phyloP scores from a whole-genome alignment of 2,329 filamentous ascomycete species.

The Chalara sp. region DNA sequence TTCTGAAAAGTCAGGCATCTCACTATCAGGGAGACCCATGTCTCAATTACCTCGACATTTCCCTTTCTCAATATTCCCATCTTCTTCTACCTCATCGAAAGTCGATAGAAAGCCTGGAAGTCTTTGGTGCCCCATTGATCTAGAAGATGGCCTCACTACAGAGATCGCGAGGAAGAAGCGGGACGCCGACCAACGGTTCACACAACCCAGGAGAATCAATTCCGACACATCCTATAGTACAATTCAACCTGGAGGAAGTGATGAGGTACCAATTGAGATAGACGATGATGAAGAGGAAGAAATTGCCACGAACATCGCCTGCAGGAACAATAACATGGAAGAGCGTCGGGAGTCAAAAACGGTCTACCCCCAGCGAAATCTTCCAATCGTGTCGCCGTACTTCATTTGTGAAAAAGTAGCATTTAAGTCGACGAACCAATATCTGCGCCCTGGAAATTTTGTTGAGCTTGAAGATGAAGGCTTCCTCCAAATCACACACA shows the following conservation, averaged over 20 bases:
- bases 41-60: no score
- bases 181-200: no score
- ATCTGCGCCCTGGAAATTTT: background rate
- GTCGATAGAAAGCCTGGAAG: no score
- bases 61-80: no score
- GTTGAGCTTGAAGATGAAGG: background rate
- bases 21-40: no score
- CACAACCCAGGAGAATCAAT: no score
- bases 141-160: no score
- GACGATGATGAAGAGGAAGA: background rate
- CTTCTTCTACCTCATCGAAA: no score
- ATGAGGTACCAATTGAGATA: background rate
- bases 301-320: background rate
- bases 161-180: no score
- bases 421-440: background rate
- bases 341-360: background rate
- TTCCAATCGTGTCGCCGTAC: background rate
- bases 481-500: conserved; percentile 11
- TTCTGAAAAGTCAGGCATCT: no score
- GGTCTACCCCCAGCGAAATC: background rate
- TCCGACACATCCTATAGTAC: no score
- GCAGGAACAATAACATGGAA: background rate
- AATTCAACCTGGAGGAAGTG: background rate
- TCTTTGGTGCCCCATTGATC: no score
- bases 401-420: background rate